A percentile compares a stretch with the other conserved stretches of the same genome.
Conservation (phyloP, 1,139 yeast genomes). For the Hansenula sp. region DNA sequence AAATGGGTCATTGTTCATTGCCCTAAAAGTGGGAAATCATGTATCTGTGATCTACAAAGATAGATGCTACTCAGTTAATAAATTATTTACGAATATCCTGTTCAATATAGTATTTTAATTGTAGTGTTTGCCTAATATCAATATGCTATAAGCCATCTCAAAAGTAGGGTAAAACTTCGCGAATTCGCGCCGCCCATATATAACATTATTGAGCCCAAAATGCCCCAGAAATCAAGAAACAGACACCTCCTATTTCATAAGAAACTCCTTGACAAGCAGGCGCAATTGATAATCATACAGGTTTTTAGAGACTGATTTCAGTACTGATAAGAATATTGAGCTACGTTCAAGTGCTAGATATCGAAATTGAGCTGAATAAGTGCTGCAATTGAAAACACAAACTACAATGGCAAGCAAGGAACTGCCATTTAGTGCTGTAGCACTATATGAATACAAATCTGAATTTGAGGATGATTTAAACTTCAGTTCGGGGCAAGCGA, state of each 20-base stretch:
- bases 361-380: too few relatives aligned
- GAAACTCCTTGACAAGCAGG: background rate
- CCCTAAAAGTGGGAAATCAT: constrained; percentile 66
- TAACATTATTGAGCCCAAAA: background rate
- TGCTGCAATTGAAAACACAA: background rate
- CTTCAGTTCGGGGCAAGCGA: constrained; percentile 61
- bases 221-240: background rate
- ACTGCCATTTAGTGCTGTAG: constrained; percentile 64
- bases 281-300: background rate
- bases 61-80: constrained; percentile 18
- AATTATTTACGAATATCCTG: background rate
- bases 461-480: constrained; percentile 82
- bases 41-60: constrained; percentile 64
- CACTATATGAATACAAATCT: constrained; percentile 68
- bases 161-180: too few relatives aligned
- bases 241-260: background rate
- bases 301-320: too few relatives aligned
- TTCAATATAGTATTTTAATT: too few relatives aligned
- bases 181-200: too few relatives aligned
- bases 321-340: too few relatives aligned
- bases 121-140: too few relatives aligned
- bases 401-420: background rate
- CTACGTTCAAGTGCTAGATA: too few relatives aligned
- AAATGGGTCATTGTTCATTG: constrained; percentile 73
- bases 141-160: too few relatives aligned